Conservation (phyloP, 805 yeast genomes). For the Cyberlindnera meyerae region DNA sequence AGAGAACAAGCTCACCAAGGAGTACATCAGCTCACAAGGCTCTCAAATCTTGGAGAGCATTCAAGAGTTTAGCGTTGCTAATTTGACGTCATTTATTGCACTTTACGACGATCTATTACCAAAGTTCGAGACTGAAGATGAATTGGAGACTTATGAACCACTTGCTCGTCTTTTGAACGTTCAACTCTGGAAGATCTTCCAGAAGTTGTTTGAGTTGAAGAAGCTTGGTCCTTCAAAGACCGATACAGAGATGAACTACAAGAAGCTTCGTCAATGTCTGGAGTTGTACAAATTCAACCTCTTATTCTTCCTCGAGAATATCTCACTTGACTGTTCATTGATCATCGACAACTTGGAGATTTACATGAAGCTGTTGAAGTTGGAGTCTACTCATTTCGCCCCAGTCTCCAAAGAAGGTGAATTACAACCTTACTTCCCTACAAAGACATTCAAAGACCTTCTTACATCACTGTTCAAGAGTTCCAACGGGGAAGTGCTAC, state of each 20-base stretch:
- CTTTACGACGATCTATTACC: conserved; percentile 22
- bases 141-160: conserved; percentile 16
- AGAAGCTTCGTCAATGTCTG: conserved; percentile 62
- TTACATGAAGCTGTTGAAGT: conserved; percentile 47
- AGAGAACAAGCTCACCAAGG: conserved; percentile 10
- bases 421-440: conserved; percentile 58
- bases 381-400: conserved; percentile 51
- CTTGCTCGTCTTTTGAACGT: conserved; percentile 19
- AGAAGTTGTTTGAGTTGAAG: conserved; percentile 16
- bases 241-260: conserved; percentile 43
- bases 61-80: conserved; percentile 5
- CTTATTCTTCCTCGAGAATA: conserved; percentile 35
- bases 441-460: conserved; percentile 40
- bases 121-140: conserved; percentile 17
- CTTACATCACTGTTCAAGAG: conserved; percentile 35
- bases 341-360: conserved; percentile 52
- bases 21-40: conserved; percentile 11
- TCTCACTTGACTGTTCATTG: conserved; percentile 39
- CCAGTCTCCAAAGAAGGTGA: conserved; percentile 30
- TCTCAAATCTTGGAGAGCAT: conserved; percentile 8
- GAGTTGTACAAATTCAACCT: conserved; percentile 45
- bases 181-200: conserved; percentile 22
- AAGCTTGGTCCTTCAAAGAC: conserved; percentile 17
- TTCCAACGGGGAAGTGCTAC: conserved; percentile 33
- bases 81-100: conserved; percentile 8